A percentile compares a stretch with the other conserved stretches of the same genome.
Conservation (phyloP, 768 basidiomycete genomes). For the Pulveroboletus sp. region DNA sequence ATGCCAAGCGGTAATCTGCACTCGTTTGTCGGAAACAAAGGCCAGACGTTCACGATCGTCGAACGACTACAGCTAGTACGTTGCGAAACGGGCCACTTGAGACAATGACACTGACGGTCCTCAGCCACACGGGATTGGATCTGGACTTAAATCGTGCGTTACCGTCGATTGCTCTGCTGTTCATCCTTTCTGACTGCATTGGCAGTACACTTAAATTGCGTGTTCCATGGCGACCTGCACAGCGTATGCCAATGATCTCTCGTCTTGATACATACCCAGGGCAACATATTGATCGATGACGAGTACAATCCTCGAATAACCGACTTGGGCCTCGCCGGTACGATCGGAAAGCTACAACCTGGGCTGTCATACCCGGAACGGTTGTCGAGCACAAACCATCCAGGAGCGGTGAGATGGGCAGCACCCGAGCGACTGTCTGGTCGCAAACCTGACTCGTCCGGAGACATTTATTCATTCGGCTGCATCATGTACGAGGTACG, state of each 20-base stretch:
- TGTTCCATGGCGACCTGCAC: conserved; percentile 1
- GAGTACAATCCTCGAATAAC: neutral
- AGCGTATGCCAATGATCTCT: neutral
- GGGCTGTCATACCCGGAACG: neutral
- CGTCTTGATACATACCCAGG: neutral
- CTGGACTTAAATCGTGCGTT: neutral
- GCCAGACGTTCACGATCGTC: neutral
- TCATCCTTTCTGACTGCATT: neutral
- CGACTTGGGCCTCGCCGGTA: neutral
- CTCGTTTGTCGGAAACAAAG: neutral
- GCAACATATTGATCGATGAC: no score
- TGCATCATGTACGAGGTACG: no score
- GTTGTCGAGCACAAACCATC: neutral
- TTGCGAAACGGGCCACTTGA: neutral
- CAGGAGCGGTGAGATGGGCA: neutral
- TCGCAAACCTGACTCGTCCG: no score
- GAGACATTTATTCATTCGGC: no score
- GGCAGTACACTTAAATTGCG: neutral
- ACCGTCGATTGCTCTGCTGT: neutral
- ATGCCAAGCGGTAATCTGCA: neutral
- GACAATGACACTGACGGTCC: neutral
- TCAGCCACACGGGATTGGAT: neutral
- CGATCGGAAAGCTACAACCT: neutral
- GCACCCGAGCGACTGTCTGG: neutral
- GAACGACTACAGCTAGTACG: neutral